Percentiles rank a stretch among this genome's conserved stretches.
These are phyloP conservation scores for Trypanosoma grayi DNA, from an alignment of 208 protist genomes.

Conservation along the genomic window DNA sequence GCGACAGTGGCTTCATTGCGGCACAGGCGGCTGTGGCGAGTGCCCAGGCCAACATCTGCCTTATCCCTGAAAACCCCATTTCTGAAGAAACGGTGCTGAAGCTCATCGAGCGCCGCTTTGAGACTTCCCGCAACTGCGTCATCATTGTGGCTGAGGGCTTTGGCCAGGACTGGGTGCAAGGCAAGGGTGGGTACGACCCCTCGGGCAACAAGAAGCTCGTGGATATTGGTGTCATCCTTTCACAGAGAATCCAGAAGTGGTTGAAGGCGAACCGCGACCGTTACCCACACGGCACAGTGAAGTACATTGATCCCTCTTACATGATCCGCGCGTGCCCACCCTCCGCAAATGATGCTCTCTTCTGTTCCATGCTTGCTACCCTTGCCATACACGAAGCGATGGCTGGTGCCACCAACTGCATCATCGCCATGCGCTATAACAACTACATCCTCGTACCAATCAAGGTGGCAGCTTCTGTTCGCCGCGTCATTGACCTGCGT, in stretches of 20 bases:
- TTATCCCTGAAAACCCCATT: conserved; percentile 91
- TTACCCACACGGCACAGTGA: conserved; percentile 78
- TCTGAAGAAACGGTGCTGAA: conserved; percentile 80
- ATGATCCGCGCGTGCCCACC: conserved; percentile 93
- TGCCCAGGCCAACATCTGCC: conserved; percentile 90
- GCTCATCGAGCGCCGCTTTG: conserved; percentile 79
- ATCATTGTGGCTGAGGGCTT: conserved; percentile 96
- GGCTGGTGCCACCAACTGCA: conserved; percentile 82
- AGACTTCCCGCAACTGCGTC: conserved; percentile 76
- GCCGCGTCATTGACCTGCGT: conserved; percentile 74
- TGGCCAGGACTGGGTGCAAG: conserved; percentile 81
- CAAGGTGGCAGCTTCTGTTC: conserved; percentile 82
- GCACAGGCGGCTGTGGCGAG: conserved; percentile 89
- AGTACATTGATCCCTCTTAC: conserved; percentile 97
- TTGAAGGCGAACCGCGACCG: conserved; percentile 67
- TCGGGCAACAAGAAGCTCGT: conserved; percentile 91
- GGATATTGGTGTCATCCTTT: conserved; percentile 92
- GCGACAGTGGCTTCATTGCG: conserved; percentile 94
- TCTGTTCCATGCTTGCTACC: conserved; percentile 82
- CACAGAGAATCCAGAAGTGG: conserved; percentile 76
- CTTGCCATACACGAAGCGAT: conserved; percentile 92
- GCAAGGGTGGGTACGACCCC: conserved; percentile 72
- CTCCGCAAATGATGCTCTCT: conserved; percentile 87
- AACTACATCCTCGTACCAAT: conserved; percentile 91
- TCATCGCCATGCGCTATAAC: conserved; percentile 89